Percentiles rank a stretch among this genome's conserved stretches.
Evolutionary conservation across 495 filamentous ascomycete species (phyloP).

Genomic region (Alectoria sarmentosa): DNA sequence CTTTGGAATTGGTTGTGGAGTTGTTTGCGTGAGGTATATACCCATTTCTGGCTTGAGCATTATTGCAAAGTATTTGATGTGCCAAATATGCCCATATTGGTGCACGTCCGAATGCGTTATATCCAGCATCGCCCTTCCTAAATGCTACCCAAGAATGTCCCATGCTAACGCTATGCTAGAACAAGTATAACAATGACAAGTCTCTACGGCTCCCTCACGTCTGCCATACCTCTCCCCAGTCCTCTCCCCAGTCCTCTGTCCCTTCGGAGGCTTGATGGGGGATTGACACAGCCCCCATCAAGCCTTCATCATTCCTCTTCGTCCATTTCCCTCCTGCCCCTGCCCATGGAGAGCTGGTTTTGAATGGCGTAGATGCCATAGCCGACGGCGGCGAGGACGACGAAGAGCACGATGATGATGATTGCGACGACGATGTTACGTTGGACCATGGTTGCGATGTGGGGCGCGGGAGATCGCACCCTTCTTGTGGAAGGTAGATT

Average conservation of each 20-base stretch:
- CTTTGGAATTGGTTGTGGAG: not conserved
- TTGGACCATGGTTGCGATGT: slow-evolving; percentile 42
- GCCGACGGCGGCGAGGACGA: slow-evolving; percentile 61
- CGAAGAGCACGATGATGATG: slow-evolving; percentile 74
- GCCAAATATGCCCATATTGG: not conserved
- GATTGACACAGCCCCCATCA: not conserved
- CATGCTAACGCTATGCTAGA: not conserved
- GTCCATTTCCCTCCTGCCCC: slow-evolving; percentile 32
- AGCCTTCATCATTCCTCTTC: slow-evolving; percentile 34
- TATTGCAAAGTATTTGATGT: not conserved
- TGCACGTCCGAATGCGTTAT: not conserved
- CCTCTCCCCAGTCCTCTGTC: not conserved
- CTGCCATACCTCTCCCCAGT: not conserved
- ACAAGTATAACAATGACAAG: not conserved
- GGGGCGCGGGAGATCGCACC: not conserved
- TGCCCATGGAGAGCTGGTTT: slow-evolving; percentile 36
- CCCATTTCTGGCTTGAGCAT: not conserved
- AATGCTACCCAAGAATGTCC: not conserved
- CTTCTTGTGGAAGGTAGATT: slow-evolving; percentile 5
- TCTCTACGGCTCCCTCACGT: not conserved
- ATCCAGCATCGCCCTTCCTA: not conserved
- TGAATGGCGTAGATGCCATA: slow-evolving; percentile 58
- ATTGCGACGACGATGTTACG: slow-evolving; percentile 74
- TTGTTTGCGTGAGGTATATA: not conserved
- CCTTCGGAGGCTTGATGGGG: not conserved